Percentiles rank a stretch among this genome's conserved stretches.
Evolutionary conservation across 805 yeast species (phyloP).

Genomic region (Jamesozyma lodderae): DNA sequence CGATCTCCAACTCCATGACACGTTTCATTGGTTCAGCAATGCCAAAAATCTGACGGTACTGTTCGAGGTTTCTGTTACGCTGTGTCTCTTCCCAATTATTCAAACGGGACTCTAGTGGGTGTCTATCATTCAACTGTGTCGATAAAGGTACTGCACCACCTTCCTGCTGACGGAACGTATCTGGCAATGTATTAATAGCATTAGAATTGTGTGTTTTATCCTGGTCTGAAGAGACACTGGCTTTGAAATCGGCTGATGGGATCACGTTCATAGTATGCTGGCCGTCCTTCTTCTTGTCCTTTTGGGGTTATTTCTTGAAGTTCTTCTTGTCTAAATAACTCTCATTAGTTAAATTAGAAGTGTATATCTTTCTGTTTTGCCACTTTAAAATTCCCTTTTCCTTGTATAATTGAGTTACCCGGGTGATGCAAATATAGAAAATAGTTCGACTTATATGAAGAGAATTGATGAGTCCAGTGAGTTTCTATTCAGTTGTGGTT

Average conservation of each 20-base stretch:
- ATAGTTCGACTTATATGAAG: too few relatives aligned
- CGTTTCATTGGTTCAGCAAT: slow-evolving; percentile 90
- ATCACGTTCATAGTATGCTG: slow-evolving; percentile 36
- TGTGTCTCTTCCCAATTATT: slow-evolving; percentile 75
- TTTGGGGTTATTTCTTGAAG: too few relatives aligned
- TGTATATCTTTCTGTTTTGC: too few relatives aligned
- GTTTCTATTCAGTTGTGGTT: too few relatives aligned
- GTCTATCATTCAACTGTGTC: slow-evolving; percentile 63
- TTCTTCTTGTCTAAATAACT: background rate
- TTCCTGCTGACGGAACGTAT: slow-evolving; percentile 53
- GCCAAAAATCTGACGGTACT: slow-evolving; percentile 77
- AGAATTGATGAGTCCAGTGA: too few relatives aligned
- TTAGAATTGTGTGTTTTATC: slow-evolving; percentile 46
- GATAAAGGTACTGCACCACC: slow-evolving; percentile 48
- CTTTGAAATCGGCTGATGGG: slow-evolving; percentile 41
- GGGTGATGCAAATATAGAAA: too few relatives aligned
- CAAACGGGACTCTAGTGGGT: slow-evolving; percentile 76
- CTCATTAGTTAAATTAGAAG: too few relatives aligned
- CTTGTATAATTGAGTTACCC: background rate
- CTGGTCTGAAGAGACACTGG: slow-evolving; percentile 42
- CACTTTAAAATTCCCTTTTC: background rate
- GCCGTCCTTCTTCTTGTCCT: background rate
- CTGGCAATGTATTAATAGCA: slow-evolving; percentile 64
- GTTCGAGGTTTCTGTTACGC: slow-evolving; percentile 59
- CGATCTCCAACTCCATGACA: slow-evolving; percentile 76